These are phyloP conservation scores for Teunomyces gatunensis DNA, from an alignment of 805 yeast genomes.

Conservation along the genomic window DNA sequence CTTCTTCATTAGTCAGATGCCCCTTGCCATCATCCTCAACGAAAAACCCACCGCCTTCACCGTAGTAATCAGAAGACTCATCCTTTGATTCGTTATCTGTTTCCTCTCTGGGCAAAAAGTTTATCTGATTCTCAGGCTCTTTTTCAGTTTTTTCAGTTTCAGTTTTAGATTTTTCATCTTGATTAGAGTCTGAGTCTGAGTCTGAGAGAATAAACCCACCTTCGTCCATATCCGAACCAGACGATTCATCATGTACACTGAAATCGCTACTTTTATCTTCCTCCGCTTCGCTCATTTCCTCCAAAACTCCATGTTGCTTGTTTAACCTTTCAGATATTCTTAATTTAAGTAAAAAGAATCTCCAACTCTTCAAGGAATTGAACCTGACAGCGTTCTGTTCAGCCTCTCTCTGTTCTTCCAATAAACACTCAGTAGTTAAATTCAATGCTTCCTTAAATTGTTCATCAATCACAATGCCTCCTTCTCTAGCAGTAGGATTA, in stretches of 20 bases:
- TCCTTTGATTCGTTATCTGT: neutral
- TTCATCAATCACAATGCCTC: conserved; percentile 73
- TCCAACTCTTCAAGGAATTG: conserved; percentile 54
- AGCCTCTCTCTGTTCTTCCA: conserved; percentile 49
- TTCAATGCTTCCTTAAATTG: conserved; percentile 61
- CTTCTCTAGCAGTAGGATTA: conserved; percentile 60
- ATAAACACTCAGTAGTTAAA: conserved; percentile 47
- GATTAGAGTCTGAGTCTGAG: neutral
- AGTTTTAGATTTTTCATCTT: neutral
- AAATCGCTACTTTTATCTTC: conserved; percentile 17
- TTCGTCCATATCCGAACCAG: conserved; percentile 2
- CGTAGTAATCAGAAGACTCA: conserved; percentile 1
- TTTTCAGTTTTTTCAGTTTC: neutral
- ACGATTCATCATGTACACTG: conserved; percentile 15
- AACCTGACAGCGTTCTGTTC: conserved; percentile 43
- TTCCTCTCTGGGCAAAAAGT: no score
- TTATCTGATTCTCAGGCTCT: neutral
- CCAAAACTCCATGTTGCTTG: conserved; percentile 46
- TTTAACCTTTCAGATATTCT: conserved; percentile 48
- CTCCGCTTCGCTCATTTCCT: conserved; percentile 6
- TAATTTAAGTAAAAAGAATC: conserved; percentile 47
- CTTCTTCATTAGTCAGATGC: neutral
- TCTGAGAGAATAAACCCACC: conserved; percentile 1
- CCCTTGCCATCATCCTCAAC: conserved; percentile 8
- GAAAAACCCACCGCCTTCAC: conserved; percentile 25